Evolutionary conservation across 768 basidiomycete genomes (phyloP).

Genomic region (Amanita polypyramis): DNA sequence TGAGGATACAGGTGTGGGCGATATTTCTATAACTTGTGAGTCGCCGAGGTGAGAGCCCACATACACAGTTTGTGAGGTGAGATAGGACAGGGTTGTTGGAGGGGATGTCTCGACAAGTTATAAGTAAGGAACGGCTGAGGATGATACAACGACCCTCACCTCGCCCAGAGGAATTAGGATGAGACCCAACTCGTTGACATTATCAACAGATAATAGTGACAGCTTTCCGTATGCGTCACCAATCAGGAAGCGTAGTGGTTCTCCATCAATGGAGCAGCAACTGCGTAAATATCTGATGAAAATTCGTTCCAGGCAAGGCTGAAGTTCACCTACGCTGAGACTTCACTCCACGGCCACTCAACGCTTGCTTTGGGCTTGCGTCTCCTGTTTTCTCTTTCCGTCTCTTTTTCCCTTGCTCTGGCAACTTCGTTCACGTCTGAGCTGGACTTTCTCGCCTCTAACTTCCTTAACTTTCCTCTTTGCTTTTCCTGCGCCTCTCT

Average conservation of each 20-base stretch:
- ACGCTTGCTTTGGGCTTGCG: conserved; percentile 45
- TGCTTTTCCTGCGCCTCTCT: conserved; percentile 39
- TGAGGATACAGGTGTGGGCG: conserved; percentile 29
- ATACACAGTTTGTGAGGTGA: conserved; percentile 61
- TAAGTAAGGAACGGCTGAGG: conserved; percentile 6
- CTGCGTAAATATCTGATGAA: conserved; percentile 20
- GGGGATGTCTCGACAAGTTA: conserved; percentile 48
- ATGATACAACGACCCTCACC: conserved; percentile 26
- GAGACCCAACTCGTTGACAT: conserved; percentile 30
- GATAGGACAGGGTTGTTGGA: conserved; percentile 59
- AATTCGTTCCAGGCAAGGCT: not conserved
- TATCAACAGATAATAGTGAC: conserved; percentile 49
- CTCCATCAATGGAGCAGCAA: conserved; percentile 40
- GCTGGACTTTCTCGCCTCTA: conserved; percentile 41
- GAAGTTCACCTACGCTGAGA: conserved; percentile 46
- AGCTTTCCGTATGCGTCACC: conserved; percentile 67
- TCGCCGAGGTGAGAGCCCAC: conserved; percentile 78
- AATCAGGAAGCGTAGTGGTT: conserved; percentile 40
- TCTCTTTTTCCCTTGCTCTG: conserved; percentile 46
- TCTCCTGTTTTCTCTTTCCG: conserved; percentile 40
- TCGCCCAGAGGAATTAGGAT: conserved; percentile 62
- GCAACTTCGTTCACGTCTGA: conserved; percentile 28
- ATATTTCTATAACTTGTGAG: conserved; percentile 65
- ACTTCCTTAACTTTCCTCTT: conserved; percentile 40
- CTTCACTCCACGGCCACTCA: conserved; percentile 69